Conservation (phyloP, 129 eudicot species). For the sunflower (Helianthus annuus) region HanXRQr2.0-SUNRISE NC_035441.2:173988475-173988974, state of each 20-base stretch:
- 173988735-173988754: background rate
- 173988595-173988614: no score
- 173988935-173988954: background rate
- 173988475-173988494: background rate
- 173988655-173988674: background rate
- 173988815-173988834: conserved; percentile 4
- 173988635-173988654: no score
- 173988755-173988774: background rate
- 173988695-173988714: conserved; percentile 9
- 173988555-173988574: no score
- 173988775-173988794: background rate
- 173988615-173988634: no score
- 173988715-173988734: background rate
- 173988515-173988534: no score
- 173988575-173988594: no score
- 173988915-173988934: background rate
- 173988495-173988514: no score
- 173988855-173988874: background rate
- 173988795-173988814: background rate
- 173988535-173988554: no score
- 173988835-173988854: background rate
- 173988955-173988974: background rate
- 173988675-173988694: background rate
- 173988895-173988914: background rate
- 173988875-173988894: background rate